phyloP scores from a whole-genome alignment of 177 flowering plant species.

The Vitis hybrid region DNA sequence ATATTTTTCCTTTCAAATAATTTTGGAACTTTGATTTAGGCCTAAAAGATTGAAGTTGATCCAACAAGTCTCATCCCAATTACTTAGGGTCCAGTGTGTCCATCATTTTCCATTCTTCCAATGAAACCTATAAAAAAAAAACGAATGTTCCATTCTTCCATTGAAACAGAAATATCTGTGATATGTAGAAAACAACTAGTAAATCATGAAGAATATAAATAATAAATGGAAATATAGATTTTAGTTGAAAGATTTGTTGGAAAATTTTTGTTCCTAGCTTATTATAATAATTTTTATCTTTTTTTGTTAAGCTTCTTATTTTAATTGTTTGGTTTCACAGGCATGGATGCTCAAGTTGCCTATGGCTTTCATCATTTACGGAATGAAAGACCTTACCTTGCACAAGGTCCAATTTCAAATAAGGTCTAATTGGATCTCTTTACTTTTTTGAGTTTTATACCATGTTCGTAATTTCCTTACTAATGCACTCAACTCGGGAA shows the following conservation, averaged over 20 bases:
- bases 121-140: neutral
- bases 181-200: neutral
- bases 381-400: conserved; percentile 90
- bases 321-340: conserved; percentile 34
- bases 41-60: neutral
- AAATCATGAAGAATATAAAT: neutral
- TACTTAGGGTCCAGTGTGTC: neutral
- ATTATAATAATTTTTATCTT: neutral
- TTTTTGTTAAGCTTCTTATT: neutral
- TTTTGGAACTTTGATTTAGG: neutral
- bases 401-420: conserved; percentile 91
- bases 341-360: conserved; percentile 99
- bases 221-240: neutral
- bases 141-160: neutral
- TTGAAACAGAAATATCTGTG: neutral
- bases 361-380: conserved; percentile 97
- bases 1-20: neutral
- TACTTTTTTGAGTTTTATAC: neutral
- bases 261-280: neutral
- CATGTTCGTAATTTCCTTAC: neutral
- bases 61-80: neutral
- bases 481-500: neutral
- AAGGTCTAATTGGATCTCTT: conserved; percentile 53
- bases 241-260: neutral
- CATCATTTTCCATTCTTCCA: neutral